A percentile compares a stretch with the other conserved stretches of the same genome.
Conservation (phyloP, 768 basidiomycete species). For the Mrakia blollopis region DNA sequence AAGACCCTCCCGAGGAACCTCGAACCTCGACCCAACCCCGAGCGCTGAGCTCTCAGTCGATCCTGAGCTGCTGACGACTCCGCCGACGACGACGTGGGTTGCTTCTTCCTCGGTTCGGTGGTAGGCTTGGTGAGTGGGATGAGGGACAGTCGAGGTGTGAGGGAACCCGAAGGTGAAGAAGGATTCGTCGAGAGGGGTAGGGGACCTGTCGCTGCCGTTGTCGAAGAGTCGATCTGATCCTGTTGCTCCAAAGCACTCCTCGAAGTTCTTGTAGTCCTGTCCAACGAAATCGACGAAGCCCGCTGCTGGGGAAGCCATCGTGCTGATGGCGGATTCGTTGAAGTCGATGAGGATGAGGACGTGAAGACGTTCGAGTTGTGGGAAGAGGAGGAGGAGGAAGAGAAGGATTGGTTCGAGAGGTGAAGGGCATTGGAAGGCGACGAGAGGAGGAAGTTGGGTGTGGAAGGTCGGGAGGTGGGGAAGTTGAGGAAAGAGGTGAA, state of each 20-base stretch:
- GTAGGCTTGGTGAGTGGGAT: not conserved
- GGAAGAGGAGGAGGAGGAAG: not conserved
- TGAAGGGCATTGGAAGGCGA: slow-evolving; percentile 11
- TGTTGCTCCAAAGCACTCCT: not conserved
- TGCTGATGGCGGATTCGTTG: slow-evolving; percentile 29
- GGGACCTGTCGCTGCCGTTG: not conserved
- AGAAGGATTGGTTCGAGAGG: not conserved
- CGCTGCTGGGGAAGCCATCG: slow-evolving; percentile 32
- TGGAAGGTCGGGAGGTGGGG: slow-evolving; percentile 4
- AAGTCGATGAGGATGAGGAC: slow-evolving; percentile 5
- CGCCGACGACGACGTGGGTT: not conserved
- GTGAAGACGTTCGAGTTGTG: not conserved
- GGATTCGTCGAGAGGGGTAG: not conserved
- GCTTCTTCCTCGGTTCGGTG: not conserved
- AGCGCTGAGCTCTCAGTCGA: slow-evolving; percentile 8
- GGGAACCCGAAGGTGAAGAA: not conserved
- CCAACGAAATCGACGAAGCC: slow-evolving; percentile 17
- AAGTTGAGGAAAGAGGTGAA: slow-evolving; percentile 10
- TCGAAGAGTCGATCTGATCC: not conserved
- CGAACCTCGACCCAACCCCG: slow-evolving; percentile 17
- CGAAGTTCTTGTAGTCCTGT: not conserved
- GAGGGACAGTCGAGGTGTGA: not conserved
- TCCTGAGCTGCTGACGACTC: not conserved
- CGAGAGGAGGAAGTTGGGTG: slow-evolving; percentile 10
- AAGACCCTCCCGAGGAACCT: slow-evolving; percentile 20